Evolutionary conservation across 2,329 filamentous ascomycete species (phyloP).

Genomic region (Lasiodiplodia citricola): DNA sequence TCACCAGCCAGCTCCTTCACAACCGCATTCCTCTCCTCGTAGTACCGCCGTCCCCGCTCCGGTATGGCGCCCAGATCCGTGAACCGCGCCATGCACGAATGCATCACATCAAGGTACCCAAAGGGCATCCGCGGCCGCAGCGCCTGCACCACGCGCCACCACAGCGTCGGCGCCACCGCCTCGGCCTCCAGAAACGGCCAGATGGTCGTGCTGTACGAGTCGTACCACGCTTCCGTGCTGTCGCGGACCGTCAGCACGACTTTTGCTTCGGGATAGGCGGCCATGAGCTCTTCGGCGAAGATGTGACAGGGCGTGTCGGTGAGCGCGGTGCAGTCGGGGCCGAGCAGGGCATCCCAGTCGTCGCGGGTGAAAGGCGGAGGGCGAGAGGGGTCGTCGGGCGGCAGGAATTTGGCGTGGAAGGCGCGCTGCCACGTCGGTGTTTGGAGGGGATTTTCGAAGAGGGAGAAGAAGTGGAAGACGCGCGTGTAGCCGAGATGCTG

Average conservation of each 20-base stretch:
- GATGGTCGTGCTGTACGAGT: not conserved
- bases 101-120: not conserved
- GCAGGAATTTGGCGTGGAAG: slow-evolving; percentile 40
- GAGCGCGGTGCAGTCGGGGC: slow-evolving; percentile 31
- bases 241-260: slow-evolving; percentile 29
- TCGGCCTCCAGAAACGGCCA: not conserved
- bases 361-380: slow-evolving; percentile 34
- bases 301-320: slow-evolving; percentile 28
- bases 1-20: not conserved
- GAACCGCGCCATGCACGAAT: not conserved
- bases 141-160: not conserved
- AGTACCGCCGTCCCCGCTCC: not conserved
- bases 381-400: slow-evolving; percentile 22
- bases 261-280: slow-evolving; percentile 31
- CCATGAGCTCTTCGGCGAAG: slow-evolving; percentile 31
- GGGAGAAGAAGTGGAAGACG: not conserved
- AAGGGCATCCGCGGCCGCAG: not conserved
- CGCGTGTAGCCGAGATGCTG: not conserved
- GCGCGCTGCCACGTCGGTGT: slow-evolving; percentile 40
- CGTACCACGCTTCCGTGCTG: not conserved
- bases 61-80: not conserved
- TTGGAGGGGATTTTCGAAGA: not conserved
- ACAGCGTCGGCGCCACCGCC: not conserved
- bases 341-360: slow-evolving; percentile 44
- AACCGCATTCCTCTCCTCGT: not conserved